phyloP scores from a whole-genome alignment of 2,329 filamentous ascomycete genomes.

The Ophiostoma pallidulum region DNA sequence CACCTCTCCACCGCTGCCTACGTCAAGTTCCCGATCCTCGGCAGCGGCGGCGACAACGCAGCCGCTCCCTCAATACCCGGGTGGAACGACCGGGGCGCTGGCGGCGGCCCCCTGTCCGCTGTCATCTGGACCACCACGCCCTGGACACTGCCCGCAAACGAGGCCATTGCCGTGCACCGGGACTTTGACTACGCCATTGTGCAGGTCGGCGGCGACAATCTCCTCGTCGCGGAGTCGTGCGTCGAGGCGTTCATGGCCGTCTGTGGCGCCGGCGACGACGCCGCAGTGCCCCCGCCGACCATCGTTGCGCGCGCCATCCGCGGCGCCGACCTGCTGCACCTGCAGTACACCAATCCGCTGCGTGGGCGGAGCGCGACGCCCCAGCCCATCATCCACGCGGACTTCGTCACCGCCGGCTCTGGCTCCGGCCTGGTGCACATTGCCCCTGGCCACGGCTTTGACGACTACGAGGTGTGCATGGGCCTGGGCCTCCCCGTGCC shows the following conservation, averaged over 20 bases:
- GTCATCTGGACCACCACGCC: slow-evolving; percentile 98
- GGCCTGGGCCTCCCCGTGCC: slow-evolving; percentile 61
- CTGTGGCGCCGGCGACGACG: slow-evolving; percentile 39
- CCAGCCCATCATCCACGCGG: slow-evolving; percentile 69
- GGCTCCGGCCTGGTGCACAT: slow-evolving; percentile 92
- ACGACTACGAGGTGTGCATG: slow-evolving; percentile 81
- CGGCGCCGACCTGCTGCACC: slow-evolving; percentile 55
- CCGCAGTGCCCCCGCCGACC: slow-evolving; percentile 53
- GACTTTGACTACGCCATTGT: slow-evolving; percentile 67
- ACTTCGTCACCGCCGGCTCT: slow-evolving; percentile 84
- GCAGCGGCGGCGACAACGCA: slow-evolving; percentile 14
- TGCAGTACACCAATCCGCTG: slow-evolving; percentile 63
- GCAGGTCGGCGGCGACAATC: slow-evolving; percentile 43
- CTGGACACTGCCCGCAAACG: slow-evolving; percentile 92
- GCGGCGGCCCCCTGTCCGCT: slow-evolving; percentile 56
- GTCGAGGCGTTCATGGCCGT: slow-evolving; percentile 47
- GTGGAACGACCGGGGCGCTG: no score
- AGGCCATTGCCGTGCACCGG: slow-evolving; percentile 71
- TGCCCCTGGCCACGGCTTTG: slow-evolving; percentile 91
- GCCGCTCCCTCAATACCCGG: not conserved
- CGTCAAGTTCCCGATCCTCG: slow-evolving; percentile 64
- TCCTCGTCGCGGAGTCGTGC: slow-evolving; percentile 64
- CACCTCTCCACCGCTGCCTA: slow-evolving; percentile 67
- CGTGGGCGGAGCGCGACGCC: slow-evolving; percentile 44
- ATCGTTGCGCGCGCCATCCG: slow-evolving; percentile 62